Conservation (phyloP, 2,329 filamentous ascomycete genomes). For the Epichloe scottii region DNA sequence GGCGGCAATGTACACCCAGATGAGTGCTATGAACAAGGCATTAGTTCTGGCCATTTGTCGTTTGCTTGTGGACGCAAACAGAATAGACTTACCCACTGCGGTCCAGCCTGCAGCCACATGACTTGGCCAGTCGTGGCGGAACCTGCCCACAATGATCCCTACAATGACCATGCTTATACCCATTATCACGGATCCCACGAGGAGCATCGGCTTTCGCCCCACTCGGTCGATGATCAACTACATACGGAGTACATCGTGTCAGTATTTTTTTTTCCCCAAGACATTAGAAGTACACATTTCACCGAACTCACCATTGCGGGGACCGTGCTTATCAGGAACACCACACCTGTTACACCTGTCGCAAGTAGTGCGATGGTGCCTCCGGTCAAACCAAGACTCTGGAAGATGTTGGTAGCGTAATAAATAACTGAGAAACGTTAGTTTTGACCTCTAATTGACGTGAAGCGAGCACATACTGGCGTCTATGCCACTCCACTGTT, state of each 20-base stretch:
- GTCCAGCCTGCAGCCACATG: slow-evolving; percentile 21
- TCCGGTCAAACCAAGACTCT: slow-evolving; percentile 38
- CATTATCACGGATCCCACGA: slow-evolving; percentile 14
- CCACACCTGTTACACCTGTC: slow-evolving; percentile 59
- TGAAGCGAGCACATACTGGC: background rate
- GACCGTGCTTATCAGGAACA: slow-evolving; percentile 40
- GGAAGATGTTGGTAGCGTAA: slow-evolving; percentile 44
- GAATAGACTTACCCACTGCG: slow-evolving; percentile 15
- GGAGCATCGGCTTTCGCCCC: slow-evolving; percentile 11
- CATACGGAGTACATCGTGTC: background rate
- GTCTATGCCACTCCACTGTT: slow-evolving; percentile 22
- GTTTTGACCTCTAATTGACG: background rate
- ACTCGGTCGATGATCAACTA: slow-evolving; percentile 27
- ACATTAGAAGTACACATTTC: background rate
- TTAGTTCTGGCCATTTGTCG: background rate
- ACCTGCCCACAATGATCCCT: slow-evolving; percentile 27
- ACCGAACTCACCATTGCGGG: slow-evolving; percentile 15
- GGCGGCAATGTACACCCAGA: slow-evolving; percentile 38
- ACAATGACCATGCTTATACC: slow-evolving; percentile 25
- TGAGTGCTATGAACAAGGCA: slow-evolving; percentile 12
- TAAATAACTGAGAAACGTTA: slow-evolving; percentile 25
- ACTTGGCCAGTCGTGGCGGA: slow-evolving; percentile 22
- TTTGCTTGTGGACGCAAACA: no score
- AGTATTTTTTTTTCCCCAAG: background rate
- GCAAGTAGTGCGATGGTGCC: slow-evolving; percentile 50